phyloP scores from a whole-genome alignment of 208 protist genomes.

The Crithidia sp. region DNA sequence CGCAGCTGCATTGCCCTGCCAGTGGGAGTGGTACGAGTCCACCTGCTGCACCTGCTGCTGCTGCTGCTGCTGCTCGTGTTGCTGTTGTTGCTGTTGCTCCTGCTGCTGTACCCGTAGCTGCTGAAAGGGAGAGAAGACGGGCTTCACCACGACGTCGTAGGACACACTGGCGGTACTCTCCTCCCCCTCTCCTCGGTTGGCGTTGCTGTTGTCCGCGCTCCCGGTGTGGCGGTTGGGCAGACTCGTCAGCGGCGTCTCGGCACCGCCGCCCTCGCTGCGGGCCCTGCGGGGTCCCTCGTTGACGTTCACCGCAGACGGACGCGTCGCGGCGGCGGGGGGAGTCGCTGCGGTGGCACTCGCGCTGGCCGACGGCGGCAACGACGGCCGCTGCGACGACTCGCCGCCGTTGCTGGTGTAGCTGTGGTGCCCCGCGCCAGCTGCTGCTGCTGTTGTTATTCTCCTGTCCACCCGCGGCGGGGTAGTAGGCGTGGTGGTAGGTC shows the following conservation, averaged over 20 bases:
- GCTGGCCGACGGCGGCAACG: too few relatives aligned
- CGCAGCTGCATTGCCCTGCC: too few relatives aligned
- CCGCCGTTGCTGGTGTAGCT: background rate
- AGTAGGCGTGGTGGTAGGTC: constrained; percentile 1
- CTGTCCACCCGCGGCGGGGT: background rate
- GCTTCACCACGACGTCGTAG: constrained; percentile 10
- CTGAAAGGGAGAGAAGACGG: constrained; percentile 9
- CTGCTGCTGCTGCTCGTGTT: background rate
- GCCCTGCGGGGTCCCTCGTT: too few relatives aligned
- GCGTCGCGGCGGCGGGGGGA: too few relatives aligned
- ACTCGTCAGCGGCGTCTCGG: too few relatives aligned
- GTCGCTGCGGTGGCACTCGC: too few relatives aligned
- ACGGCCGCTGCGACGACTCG: background rate
- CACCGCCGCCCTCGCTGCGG: too few relatives aligned
- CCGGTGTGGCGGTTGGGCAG: background rate
- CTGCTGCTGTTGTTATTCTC: background rate
- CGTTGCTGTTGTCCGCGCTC: background rate
- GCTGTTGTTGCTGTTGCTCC: background rate
- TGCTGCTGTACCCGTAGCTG: background rate
- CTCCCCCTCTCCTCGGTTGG: background rate
- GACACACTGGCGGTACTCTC: background rate
- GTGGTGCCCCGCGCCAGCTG: background rate
- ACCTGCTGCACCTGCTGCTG: constrained; percentile 10
- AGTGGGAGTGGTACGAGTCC: background rate
- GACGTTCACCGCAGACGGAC: too few relatives aligned